A percentile compares a stretch with the other conserved stretches of the same genome.
Conservation (phyloP, 2,329 filamentous ascomycete genomes). For the Paecilomyces dactylethromorphus region DNA sequence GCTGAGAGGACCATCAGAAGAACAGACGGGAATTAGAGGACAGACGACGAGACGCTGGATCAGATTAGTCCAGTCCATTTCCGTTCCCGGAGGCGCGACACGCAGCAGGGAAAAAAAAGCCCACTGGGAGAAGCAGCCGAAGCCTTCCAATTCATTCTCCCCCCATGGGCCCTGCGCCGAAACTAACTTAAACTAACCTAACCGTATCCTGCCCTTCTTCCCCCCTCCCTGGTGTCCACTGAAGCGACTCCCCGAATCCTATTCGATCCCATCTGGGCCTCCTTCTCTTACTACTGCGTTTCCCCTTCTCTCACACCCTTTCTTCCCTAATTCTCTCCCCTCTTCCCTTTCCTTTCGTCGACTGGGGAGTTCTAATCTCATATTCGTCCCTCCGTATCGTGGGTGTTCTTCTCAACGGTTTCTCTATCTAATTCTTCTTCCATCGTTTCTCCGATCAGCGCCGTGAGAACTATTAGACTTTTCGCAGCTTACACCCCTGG, state of each 20-base stretch:
- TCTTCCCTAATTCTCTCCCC: not conserved
- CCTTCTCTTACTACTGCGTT: not conserved
- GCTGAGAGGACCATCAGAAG: too few species aligned
- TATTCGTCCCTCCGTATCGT: not conserved
- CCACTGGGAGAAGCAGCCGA: not conserved
- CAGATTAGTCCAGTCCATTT: not conserved
- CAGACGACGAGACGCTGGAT: not conserved
- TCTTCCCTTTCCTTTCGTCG: not conserved
- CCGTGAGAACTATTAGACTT: not conserved
- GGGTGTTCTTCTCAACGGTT: not conserved
- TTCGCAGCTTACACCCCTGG: not conserved
- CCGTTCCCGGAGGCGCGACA: not conserved
- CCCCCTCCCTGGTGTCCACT: not conserved
- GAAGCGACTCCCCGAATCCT: not conserved
- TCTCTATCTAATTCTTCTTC: not conserved
- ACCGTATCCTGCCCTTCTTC: not conserved
- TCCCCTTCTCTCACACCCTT: not conserved
- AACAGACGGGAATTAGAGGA: not conserved
- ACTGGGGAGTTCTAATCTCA: not conserved
- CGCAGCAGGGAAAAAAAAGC: not conserved
- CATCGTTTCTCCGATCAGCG: not conserved
- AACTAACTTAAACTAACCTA: not conserved
- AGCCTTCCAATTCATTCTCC: too few species aligned
- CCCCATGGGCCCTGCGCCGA: not conserved
- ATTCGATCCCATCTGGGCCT: not conserved